phyloP scores from a whole-genome alignment of 2,329 filamentous ascomycete genomes.

The Colletotrichum paranaense region DNA sequence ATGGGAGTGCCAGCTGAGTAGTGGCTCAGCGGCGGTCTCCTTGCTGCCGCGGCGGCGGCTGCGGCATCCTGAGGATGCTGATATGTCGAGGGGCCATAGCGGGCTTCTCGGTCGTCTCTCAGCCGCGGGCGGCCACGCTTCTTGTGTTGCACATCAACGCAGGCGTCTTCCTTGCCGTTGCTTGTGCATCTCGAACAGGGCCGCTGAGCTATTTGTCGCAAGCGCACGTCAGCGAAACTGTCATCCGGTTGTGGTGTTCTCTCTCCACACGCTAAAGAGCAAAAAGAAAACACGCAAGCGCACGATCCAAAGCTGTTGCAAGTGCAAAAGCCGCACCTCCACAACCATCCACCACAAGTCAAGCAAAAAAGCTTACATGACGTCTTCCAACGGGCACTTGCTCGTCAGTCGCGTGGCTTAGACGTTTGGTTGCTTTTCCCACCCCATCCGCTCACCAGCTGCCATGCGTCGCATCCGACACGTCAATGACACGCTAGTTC shows the following conservation, averaged over 20 bases:
- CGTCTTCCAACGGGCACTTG: slow-evolving; percentile 18
- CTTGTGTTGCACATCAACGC: slow-evolving; percentile 87
- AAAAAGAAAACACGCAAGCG: background rate
- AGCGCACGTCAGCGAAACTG: slow-evolving; percentile 26
- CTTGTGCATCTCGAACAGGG: slow-evolving; percentile 82
- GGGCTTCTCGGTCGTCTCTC: slow-evolving; percentile 75
- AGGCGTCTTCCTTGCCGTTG: slow-evolving; percentile 84
- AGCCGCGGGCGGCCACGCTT: slow-evolving; percentile 83
- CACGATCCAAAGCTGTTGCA: background rate
- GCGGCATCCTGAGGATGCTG: slow-evolving; percentile 57
- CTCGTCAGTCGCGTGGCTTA: slow-evolving; percentile 22
- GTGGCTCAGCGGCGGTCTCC: slow-evolving; percentile 61
- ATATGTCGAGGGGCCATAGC: slow-evolving; percentile 65
- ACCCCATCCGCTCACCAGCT: background rate
- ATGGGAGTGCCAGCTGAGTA: slow-evolving; percentile 59
- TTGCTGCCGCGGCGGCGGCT: slow-evolving; percentile 42
- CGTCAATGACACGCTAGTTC: slow-evolving; percentile 29
- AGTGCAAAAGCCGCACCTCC: background rate
- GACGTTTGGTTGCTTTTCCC: background rate
- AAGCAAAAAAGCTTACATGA: background rate
- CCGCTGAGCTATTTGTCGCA: slow-evolving; percentile 68
- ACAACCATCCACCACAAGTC: background rate
- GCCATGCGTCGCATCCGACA: slow-evolving; percentile 25
- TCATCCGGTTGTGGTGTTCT: background rate
- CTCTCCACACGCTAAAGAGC: too few relatives aligned